Conservation (phyloP, 495 filamentous ascomycete species). For the Daldinia grandis region DNA sequence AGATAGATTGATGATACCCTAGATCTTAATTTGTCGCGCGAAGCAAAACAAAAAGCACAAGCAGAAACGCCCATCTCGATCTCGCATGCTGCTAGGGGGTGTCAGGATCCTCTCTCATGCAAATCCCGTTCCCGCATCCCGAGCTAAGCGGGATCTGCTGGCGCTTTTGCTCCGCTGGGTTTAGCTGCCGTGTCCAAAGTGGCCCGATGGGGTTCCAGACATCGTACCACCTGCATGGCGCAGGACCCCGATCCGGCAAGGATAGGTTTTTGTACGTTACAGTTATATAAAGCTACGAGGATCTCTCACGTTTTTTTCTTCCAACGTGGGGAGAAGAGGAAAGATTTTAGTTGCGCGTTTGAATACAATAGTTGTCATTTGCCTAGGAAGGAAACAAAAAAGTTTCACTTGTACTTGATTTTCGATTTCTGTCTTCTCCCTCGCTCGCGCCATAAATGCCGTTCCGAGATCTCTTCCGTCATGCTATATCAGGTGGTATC, state of each 20-base stretch:
- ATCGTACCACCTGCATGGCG: constrained; percentile 14
- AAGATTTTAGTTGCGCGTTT: neutral
- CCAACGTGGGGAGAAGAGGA: neutral
- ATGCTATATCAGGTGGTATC: constrained; percentile 12
- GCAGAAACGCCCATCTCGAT: neutral
- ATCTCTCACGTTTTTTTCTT: neutral
- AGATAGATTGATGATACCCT: constrained; percentile 37
- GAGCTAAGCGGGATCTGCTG: constrained; percentile 12
- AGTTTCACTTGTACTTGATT: neutral
- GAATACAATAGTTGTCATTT: neutral
- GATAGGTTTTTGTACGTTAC: neutral
- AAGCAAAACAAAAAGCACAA: neutral
- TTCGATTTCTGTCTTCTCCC: neutral
- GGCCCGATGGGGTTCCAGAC: constrained; percentile 8
- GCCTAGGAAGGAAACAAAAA: neutral
- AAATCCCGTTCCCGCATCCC: constrained; percentile 10
- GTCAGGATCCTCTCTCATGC: neutral
- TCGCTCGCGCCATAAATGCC: neutral
- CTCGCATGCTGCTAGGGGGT: neutral
- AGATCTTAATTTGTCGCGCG: constrained; percentile 11
- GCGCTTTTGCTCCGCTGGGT: constrained; percentile 1
- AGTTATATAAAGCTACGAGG: neutral
- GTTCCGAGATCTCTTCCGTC: neutral
- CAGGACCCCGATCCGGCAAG: constrained; percentile 8
- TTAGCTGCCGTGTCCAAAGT: constrained; percentile 4